Evolutionary conservation across 495 filamentous ascomycete species (phyloP), one percentile per base, ranked within the genome.

Genomic region (Alectoria sarmentosa): DNA sequence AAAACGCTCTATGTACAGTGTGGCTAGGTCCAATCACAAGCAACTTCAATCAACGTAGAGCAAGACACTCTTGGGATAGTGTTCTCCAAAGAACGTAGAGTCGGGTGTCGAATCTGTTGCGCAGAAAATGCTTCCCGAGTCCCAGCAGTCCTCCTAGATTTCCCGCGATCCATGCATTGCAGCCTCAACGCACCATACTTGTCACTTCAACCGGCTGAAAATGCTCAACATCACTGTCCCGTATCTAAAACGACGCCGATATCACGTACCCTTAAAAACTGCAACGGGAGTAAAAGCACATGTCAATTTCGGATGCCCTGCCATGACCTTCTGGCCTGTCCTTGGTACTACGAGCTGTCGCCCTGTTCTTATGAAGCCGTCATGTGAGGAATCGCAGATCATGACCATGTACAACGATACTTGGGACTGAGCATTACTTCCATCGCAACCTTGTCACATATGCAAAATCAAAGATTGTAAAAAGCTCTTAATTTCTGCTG

Each of bases 401-500:
- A 55, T 32, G 9, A 34, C 15, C 28, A 55, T 34, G 28, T 10
- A 21, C 15, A 55, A 30, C 30, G 52, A 21, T 55, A n/a, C 6
- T 1, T 9, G 17, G 17, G 30, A 34, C 17, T 6, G 7, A 34
- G 21, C 28, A 55, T 10, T 10, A 9, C 15, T 10, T 1, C 9
- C 11, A 34, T 34, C 10, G 28, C 6, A 19, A 34, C 52, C 52
- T 19, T 11, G 30, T 55, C 13, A 19, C 30, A 21, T n/a, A 21
- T 17, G 8, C 28, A 34, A 21, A 34, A 55, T 59, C 46, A 61
- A 36, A 69, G 39, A 34, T 73, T 62, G 72, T 76, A 77, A 67
- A 75, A 69, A 71, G 72, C 65, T 60, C 75, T 74, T 44, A 84
- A 67, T 65, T 79, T 81, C 70, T 86, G 83, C 65, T 84, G 80